Evolutionary conservation across 2,329 filamentous ascomycete species (phyloP).

Genomic region (Trichoderma gracile): DNA sequence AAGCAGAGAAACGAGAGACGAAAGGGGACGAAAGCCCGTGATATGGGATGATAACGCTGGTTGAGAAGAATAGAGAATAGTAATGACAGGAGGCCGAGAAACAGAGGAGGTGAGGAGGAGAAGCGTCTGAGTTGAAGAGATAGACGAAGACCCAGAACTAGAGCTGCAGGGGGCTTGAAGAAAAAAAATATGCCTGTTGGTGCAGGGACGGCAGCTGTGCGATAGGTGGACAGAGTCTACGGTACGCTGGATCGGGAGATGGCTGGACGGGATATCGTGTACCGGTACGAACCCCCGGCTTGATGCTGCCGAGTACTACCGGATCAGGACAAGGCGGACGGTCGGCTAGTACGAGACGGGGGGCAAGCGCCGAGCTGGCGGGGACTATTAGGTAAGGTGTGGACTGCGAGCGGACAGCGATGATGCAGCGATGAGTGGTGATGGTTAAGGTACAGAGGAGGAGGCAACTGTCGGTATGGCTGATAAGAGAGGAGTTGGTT

Average conservation of each 20-base stretch:
- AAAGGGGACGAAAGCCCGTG: background rate
- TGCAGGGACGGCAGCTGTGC: slow-evolving; percentile 17
- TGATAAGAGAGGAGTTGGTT: background rate
- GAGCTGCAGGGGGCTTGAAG: background rate
- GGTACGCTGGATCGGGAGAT: slow-evolving; percentile 6
- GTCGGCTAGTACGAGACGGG: background rate
- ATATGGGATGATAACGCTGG: background rate
- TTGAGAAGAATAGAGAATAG: background rate
- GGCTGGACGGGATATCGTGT: background rate
- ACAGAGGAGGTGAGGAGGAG: background rate
- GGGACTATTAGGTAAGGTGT: slow-evolving; percentile 9
- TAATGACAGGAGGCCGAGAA: background rate
- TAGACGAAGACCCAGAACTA: background rate
- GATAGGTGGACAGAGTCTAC: slow-evolving; percentile 5
- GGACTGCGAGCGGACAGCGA: background rate
- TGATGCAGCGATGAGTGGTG: background rate
- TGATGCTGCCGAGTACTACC: background rate
- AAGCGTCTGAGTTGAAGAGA: background rate
- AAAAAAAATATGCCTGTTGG: background rate
- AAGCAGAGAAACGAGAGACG: too few species aligned
- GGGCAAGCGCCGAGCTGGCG: background rate
- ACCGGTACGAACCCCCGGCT: background rate
- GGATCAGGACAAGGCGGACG: background rate
- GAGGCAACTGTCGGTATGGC: background rate
- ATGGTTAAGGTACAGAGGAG: background rate